Base-by-base conservation (phyloP, 371 early-diverging fungal species). In the Mucor irregularis region DNA sequence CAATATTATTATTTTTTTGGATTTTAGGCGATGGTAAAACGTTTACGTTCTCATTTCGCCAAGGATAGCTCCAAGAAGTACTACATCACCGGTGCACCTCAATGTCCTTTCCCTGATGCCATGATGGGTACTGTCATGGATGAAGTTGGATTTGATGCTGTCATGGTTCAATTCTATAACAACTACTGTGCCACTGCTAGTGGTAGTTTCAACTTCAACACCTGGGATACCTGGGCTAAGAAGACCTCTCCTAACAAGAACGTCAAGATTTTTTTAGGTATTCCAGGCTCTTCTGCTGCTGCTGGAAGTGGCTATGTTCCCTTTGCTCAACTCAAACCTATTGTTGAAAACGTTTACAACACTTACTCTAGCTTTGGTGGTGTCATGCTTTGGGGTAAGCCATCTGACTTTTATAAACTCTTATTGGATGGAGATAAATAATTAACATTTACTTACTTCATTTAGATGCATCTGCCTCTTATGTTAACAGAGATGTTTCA, bases 91-190 rank as follows among this genome's bases (percentile, higher is more conserved):
- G 85, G 82, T 16, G 87, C 90, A 1, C 90, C 90, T 1, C 89
- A 90, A 58, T 89, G 91, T 40, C 88, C 85, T 0, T 89, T 69
- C 51, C 89, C 89, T 4, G 90, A 87, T 64, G 73, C 69, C 8
- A 68, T 74, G 42, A 49, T 83, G 25, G 80, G 78, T 2, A 35
- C 46, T 5, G 60, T 63, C 1, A 62, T 83, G 10, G 71, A 75
- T 58, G 50, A 49, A n/a, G 76, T 64, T 10, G 68, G 69, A 48
- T 82, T 83, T 46, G 86, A 81, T 73, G 81, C 79, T 65, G 77
- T 89, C n/a, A 77, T 58, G 57, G 84, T 88, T 11, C 90, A 89
- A 63, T 89, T 86, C 48, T 89, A 90, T 73, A 90, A 90, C 74
- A 88, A 88, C 56, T 86, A 75, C 39, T 87, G 87, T 42, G 76